These are phyloP conservation scores for Diplodia seriata DNA, from an alignment of 2,329 filamentous ascomycete genomes.

Conservation along the genomic window DNA sequence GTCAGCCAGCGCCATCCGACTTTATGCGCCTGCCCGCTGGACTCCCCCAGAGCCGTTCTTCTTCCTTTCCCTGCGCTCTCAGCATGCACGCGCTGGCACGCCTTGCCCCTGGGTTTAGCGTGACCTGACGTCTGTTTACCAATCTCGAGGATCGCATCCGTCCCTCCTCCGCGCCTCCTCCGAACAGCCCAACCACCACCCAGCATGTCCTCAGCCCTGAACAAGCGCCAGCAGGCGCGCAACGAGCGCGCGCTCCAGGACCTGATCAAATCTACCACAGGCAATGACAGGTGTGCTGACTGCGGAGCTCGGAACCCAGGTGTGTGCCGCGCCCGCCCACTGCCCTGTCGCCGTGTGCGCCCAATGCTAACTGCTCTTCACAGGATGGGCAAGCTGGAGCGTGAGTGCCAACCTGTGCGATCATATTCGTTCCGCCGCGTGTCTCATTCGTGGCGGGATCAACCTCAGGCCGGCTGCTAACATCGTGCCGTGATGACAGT, in stretches of 20 bases:
- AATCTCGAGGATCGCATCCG: slow-evolving; percentile 30
- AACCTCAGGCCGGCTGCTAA: slow-evolving; percentile 12
- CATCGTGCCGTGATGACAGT: slow-evolving; percentile 55
- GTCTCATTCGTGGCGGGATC: neutral
- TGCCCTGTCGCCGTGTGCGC: slow-evolving; percentile 21
- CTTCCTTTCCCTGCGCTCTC: slow-evolving; percentile 13
- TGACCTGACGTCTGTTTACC: slow-evolving; percentile 32
- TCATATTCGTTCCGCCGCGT: slow-evolving; percentile 6
- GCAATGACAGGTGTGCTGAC: slow-evolving; percentile 94
- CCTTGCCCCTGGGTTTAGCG: slow-evolving; percentile 27
- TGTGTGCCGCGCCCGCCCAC: slow-evolving; percentile 54
- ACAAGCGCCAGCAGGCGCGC: slow-evolving; percentile 96
- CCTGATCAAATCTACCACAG: slow-evolving; percentile 80
- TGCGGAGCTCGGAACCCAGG: slow-evolving; percentile 91
- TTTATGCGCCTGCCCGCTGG: slow-evolving; percentile 24
- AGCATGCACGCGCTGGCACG: slow-evolving; percentile 32
- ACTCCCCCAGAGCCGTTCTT: slow-evolving; percentile 10
- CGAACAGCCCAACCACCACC: slow-evolving; percentile 26
- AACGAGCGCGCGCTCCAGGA: slow-evolving; percentile 94
- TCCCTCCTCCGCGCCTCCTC: slow-evolving; percentile 28
- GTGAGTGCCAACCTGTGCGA: slow-evolving; percentile 62
- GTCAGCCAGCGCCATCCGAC: slow-evolving; percentile 23
- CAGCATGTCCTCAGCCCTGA: slow-evolving; percentile 75
- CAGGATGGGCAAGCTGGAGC: slow-evolving; percentile 97
- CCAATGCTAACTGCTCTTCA: slow-evolving; percentile 21